Base-by-base conservation (phyloP, 371 early-diverging fungal genomes). In the Mucor ambiguus region DNA sequence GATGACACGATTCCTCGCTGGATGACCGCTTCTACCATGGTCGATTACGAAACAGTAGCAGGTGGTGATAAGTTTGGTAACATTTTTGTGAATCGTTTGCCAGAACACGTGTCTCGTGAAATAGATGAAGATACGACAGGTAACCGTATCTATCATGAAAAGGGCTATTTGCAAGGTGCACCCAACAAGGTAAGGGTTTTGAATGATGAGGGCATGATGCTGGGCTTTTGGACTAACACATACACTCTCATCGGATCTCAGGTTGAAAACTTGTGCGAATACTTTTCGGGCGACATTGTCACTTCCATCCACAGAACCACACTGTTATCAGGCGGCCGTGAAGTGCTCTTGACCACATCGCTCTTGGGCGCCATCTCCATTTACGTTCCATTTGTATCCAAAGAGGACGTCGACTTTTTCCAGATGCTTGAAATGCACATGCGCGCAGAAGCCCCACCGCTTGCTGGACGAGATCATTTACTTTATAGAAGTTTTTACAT, bases 21-120 rank as follows among this genome's bases (percentile, higher is more conserved):
- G 90, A 86, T 91, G 59, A 94, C 97, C 24, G 78, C 88, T 38
- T 81, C 92, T 6, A 69, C 84, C 9, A 89, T 93, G 89, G 71
- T 97, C 20, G 98, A 97, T 75, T 95, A 95, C 68, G 94, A 97
- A 68, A 98, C 99, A 5, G 86, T 96, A 1, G 95, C 89, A 2
- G 93, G 89, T 26, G 97, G 93, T 12, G 99, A 99, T 85, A 96
- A 96, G 78, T 98, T 98, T 84, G 99, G 99, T 30, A 96, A 95
- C 67, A 78, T 99, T 37, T 90, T 88, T 68, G 90, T 95, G 14
- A 70, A 89, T 61, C 89, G 98, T 41, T 75, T 95, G 57, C 90
- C 95, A 0, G 67, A 72, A 22, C 83, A 84, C 18, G 70, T 82
- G 10, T 85, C 85, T 30, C 81, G 89, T 49, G 92, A 92, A 61